Conservation (phyloP, 179 eudicot species). For the Vitellaria paradoxa region DNA sequence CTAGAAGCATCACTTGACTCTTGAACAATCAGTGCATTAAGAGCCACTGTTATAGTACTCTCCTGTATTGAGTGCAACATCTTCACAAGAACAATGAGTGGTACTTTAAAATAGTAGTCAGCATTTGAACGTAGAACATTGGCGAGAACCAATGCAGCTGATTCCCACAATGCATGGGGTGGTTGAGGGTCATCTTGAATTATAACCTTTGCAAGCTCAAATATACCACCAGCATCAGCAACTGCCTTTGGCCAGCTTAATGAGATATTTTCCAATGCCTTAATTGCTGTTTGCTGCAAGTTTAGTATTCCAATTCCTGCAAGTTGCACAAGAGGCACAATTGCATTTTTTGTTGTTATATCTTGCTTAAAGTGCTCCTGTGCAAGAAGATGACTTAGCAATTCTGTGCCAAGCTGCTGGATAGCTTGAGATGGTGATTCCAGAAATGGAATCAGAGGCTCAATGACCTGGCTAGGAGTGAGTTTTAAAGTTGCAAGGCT, state of each 20-base stretch:
- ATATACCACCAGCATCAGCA: conserved; percentile 66
- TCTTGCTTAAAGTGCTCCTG: conserved; percentile 78
- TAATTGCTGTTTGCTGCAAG: conserved; percentile 68
- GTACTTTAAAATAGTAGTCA: conserved; percentile 53
- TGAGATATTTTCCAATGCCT: conserved; percentile 55
- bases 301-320: conserved; percentile 64
- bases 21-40: conserved; percentile 49
- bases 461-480: conserved; percentile 57
- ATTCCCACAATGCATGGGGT: conserved; percentile 63
- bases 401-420: conserved; percentile 73
- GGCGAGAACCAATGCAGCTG: conserved; percentile 57
- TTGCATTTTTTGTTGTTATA: conserved; percentile 58
- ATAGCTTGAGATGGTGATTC: conserved; percentile 75
- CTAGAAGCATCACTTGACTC: conserved; percentile 48
- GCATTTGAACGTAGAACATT: conserved; percentile 43
- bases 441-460: conserved; percentile 60
- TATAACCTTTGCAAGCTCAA: conserved; percentile 65
- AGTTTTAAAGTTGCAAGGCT: conserved; percentile 49
- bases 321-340: conserved; percentile 73
- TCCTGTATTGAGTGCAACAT: conserved; percentile 50
- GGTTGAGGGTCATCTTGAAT: conserved; percentile 65
- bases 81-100: conserved; percentile 58
- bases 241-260: conserved; percentile 67
- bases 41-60: conserved; percentile 46
- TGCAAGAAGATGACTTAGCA: conserved; percentile 66